A percentile compares a stretch with the other conserved stretches of the same genome.
Conservation (phyloP, 495 filamentous ascomycete genomes). For the Penicillium canariense region DNA sequence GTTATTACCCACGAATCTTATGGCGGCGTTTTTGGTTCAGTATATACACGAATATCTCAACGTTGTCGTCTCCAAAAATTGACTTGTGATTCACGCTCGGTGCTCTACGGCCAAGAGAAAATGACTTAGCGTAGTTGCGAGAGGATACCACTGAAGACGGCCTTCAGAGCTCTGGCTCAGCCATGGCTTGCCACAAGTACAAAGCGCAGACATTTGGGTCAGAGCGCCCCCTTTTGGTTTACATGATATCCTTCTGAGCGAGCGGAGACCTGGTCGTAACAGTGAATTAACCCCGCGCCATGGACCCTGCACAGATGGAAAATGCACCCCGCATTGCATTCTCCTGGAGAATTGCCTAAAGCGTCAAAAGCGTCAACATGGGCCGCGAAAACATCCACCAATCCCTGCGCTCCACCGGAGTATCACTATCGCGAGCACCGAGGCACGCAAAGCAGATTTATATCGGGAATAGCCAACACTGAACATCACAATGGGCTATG, state of each 20-base stretch:
- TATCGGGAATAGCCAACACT: not conserved
- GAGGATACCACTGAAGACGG: too few relatives aligned
- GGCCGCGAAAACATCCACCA: constrained; percentile 31
- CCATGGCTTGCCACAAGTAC: not conserved
- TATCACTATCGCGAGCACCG: constrained; percentile 27
- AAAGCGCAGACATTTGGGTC: not conserved
- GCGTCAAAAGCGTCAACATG: constrained; percentile 8
- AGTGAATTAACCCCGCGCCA: not conserved
- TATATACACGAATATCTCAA: not conserved
- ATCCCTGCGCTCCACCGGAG: constrained; percentile 22
- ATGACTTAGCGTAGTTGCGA: too few relatives aligned
- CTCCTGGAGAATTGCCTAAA: constrained; percentile 25
- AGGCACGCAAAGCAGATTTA: constrained; percentile 6
- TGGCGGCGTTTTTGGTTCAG: not conserved
- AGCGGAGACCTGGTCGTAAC: not conserved
- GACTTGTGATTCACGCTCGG: too few relatives aligned
- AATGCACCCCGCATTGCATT: constrained; percentile 19
- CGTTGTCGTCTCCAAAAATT: not conserved
- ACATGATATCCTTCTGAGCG: not conserved
- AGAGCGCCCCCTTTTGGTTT: not conserved
- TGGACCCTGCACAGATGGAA: not conserved
- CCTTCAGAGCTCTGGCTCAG: too few relatives aligned
- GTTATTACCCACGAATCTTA: not conserved
- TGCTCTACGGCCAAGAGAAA: too few relatives aligned
- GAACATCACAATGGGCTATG: not conserved